These are phyloP conservation scores for Cercophora newfieldiana DNA, from an alignment of 495 filamentous ascomycete species.

Conservation along the genomic window DNA sequence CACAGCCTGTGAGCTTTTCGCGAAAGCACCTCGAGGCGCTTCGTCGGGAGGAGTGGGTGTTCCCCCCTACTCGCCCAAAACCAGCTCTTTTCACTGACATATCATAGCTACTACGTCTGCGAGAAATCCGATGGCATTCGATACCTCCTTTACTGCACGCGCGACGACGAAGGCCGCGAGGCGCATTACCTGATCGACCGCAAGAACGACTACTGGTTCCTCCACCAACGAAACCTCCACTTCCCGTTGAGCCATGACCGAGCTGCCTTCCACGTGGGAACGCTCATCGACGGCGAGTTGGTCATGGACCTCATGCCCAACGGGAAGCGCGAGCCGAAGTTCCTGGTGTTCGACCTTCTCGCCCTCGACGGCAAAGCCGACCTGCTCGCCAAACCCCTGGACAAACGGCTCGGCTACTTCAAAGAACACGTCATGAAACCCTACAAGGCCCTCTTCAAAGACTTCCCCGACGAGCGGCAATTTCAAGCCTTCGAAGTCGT, in stretches of 20 bases:
- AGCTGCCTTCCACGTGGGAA: slow-evolving; percentile 70
- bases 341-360: slow-evolving; percentile 90
- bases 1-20: slow-evolving; percentile 91
- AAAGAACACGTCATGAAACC: slow-evolving; percentile 75
- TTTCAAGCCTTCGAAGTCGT: slow-evolving; percentile 78
- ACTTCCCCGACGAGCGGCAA: slow-evolving; percentile 66
- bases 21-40: slow-evolving; percentile 75
- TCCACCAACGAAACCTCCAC: slow-evolving; percentile 66
- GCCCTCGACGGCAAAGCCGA: slow-evolving; percentile 73
- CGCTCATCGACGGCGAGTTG: slow-evolving; percentile 89
- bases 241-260: slow-evolving; percentile 70
- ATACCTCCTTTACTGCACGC: slow-evolving; percentile 85
- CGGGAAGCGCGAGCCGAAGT: slow-evolving; percentile 68
- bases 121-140: slow-evolving; percentile 98
- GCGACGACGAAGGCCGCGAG: slow-evolving; percentile 56
- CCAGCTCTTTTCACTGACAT: neutral
- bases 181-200: slow-evolving; percentile 84
- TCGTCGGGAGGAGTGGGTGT: slow-evolving; percentile 65
- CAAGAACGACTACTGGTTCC: slow-evolving; percentile 90
- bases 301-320: slow-evolving; percentile 71
- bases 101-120: slow-evolving; percentile 82
- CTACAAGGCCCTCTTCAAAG: slow-evolving; percentile 67
- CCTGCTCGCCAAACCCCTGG: slow-evolving; percentile 70
- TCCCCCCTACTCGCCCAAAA: neutral
- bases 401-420: slow-evolving; percentile 88